Conservation (phyloP, 176 grass and related monocot species). For the Oryza nivara region DNA sequence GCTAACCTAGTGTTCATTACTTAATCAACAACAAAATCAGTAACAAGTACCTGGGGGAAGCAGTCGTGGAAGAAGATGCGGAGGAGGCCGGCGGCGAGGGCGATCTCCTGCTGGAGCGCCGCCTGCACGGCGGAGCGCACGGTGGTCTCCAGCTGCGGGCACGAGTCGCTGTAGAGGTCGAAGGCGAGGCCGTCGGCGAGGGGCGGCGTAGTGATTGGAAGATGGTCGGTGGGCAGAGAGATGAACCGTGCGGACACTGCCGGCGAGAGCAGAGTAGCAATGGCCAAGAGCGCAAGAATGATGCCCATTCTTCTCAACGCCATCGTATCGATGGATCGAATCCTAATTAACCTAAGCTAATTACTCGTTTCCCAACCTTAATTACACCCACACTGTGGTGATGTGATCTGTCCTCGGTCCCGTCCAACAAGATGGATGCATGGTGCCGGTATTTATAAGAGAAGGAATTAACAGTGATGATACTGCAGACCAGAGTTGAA, state of each 20-base stretch:
- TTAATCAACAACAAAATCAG: background rate
- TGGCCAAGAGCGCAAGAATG: background rate
- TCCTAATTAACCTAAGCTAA: background rate
- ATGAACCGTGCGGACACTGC: background rate
- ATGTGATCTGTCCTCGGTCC: background rate
- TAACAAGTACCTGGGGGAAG: constrained; percentile 32
- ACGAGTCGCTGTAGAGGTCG: constrained; percentile 1
- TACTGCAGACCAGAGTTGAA: background rate
- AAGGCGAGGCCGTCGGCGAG: constrained; percentile 37
- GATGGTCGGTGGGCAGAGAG: constrained; percentile 5
- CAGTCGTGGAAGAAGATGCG: constrained; percentile 60
- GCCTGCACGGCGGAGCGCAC: constrained; percentile 28
- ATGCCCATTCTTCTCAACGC: background rate
- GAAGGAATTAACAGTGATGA: background rate
- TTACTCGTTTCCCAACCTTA: background rate
- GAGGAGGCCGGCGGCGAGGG: constrained; percentile 49
- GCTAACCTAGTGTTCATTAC: no score
- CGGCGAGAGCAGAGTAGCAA: constrained; percentile 12
- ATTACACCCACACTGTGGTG: background rate
- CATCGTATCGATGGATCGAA: background rate
- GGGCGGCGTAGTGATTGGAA: background rate
- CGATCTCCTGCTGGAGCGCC: constrained; percentile 13
- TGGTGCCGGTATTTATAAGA: background rate
- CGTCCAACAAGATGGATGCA: background rate
- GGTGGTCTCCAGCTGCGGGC: constrained; percentile 21